These are phyloP conservation scores for Avena eriantha DNA, from an alignment of 176 grass and related monocot species.

Conservation along the genomic window DNA sequence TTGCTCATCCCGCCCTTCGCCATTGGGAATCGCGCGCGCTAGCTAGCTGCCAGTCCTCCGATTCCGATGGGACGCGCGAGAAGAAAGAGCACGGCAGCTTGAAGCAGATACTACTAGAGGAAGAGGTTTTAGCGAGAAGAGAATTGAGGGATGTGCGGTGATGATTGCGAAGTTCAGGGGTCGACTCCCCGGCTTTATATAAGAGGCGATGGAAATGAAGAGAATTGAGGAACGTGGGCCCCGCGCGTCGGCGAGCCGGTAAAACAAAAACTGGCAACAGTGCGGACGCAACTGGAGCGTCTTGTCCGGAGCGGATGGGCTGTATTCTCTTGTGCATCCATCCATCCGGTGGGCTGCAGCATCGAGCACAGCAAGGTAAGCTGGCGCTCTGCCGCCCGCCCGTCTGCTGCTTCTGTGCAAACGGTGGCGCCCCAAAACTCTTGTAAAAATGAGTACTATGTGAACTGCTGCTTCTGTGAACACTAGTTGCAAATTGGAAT, in stretches of 20 bases:
- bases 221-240: not conserved
- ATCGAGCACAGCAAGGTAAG: not conserved
- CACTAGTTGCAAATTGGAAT: no score
- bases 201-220: not conserved
- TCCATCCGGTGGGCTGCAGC: not conserved
- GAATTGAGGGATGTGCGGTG: not conserved
- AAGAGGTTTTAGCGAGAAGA: not conserved
- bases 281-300: conserved; percentile 27
- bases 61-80: no score
- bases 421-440: not conserved
- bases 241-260: conserved; percentile 19
- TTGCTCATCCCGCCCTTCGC: conserved; percentile 82
- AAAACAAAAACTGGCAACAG: conserved; percentile 21
- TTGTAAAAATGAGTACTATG: not conserved
- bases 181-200: not conserved
- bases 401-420: not conserved
- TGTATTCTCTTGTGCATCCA: not conserved
- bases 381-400: not conserved
- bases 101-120: not conserved
- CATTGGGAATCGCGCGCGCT: conserved; percentile 23
- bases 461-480: no score
- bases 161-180: not conserved
- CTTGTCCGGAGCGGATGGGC: conserved; percentile 10
- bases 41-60: no score
- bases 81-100: not conserved